phyloP scores from a whole-genome alignment of 345 rosid species.

The Syzygium grande region DNA sequence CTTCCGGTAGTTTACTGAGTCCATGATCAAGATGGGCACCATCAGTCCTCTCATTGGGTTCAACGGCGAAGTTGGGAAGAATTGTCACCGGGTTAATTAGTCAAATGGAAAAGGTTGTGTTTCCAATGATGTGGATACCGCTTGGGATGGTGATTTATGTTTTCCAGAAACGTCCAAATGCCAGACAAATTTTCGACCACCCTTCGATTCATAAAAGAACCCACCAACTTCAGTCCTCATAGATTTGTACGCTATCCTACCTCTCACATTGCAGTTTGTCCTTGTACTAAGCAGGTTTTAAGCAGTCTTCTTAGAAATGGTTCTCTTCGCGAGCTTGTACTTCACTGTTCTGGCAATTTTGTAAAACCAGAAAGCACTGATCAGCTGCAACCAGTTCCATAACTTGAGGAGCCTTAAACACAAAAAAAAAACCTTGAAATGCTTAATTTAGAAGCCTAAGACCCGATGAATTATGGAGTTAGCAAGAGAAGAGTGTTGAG shows the following conservation, averaged over 20 bases:
- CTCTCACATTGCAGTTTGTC: not conserved
- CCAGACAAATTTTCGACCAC: not conserved
- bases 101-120: not conserved
- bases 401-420: constrained; percentile 23
- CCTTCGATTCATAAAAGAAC: not conserved
- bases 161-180: not conserved
- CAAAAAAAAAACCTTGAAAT: not conserved
- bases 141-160: not conserved
- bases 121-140: not conserved
- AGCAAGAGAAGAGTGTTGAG: not conserved
- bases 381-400: constrained; percentile 68
- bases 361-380: constrained; percentile 86
- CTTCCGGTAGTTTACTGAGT: constrained; percentile 45
- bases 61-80: constrained; percentile 53
- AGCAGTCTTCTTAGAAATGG: not conserved
- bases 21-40: constrained; percentile 76
- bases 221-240: not conserved
- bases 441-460: not conserved
- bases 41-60: constrained; percentile 45
- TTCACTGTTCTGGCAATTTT: constrained; percentile 66
- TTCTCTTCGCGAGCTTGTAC: constrained; percentile 49
- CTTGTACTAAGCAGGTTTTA: not conserved
- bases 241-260: not conserved
- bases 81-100: constrained; percentile 49
- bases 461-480: not conserved